Base-by-base conservation (phyloP, 352 stramenopile genomes). In the Blastocystis hominis region DNA sequence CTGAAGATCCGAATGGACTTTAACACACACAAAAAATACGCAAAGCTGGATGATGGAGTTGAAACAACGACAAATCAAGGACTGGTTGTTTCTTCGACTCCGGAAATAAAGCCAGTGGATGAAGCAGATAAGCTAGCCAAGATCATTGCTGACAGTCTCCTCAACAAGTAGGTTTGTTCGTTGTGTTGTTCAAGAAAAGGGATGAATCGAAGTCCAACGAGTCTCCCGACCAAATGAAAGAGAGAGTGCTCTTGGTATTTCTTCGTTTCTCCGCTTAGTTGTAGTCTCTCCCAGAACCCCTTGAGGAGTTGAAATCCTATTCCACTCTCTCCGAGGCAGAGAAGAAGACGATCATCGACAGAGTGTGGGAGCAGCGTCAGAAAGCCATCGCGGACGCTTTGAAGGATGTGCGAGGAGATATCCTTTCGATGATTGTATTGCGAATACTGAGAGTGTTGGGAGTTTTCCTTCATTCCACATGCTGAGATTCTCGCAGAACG, bases 1-100 rank as follows among this genome's bases (percentile, higher is more conserved):
- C 53, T 78, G 53, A 78, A 78, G 34, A n/a, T 78, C 2, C 40
- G 68, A 63, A 78, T 78, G 68, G 68, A 78, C 68, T 78, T 78
- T 46, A 59, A 78, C 20, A 78, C 68, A 5, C 68, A 78, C 68
- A 78, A 78, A n/a, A 55, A 56, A 61, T 78, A 59, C 53, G 68
- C 68, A 3, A 78, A 78, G 34, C 42, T 78, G 24, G 68, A 78
- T 61, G 68, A 78, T 13, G 68, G 68, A 62, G 44, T 61, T 3
- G 44, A 78, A 5, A 46, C 59, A 30, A 42, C 38, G 10, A 17
- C 68, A 59, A 78, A 78, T 17, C 59, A 20, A 13, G 68, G 42
- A 3, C 42, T 78, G 10, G 7, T 61, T 55, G 10, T 78, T 15
- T 20, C 38, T 20, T 20, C 36, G 10, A 61, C 20, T 20, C 24